These are phyloP conservation scores for Trichosporon coremiiforme DNA, from an alignment of 1,284 basidiomycete genomes.

Conservation along the genomic window DNA sequence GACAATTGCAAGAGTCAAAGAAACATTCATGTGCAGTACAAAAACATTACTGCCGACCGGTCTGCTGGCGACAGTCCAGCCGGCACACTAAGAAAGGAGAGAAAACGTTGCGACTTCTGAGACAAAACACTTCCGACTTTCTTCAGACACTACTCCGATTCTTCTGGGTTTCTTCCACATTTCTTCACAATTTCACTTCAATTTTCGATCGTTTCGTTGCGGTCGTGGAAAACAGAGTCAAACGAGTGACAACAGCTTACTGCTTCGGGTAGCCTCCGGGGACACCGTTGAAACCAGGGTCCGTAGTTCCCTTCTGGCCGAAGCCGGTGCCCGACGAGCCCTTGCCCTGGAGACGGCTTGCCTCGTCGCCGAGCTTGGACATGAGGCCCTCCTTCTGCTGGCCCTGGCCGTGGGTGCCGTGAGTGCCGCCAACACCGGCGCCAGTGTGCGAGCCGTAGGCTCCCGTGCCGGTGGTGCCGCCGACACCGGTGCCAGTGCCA, in stretches of 20 bases:
- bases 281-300: constrained; percentile 10
- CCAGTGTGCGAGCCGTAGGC: constrained; percentile 9
- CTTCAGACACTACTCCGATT: neutral
- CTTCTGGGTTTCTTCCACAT: neutral
- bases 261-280: constrained; percentile 11
- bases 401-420: neutral
- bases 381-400: constrained; percentile 11
- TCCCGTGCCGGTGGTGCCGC: neutral
- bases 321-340: neutral
- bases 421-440: neutral
- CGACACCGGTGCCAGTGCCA: neutral
- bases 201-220: neutral
- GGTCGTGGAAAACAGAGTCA: neutral
- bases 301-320: neutral
- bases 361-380: constrained; percentile 15
- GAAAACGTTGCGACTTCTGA: constrained; percentile 6
- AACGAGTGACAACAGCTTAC: neutral
- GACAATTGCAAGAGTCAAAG: neutral
- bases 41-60: constrained; percentile 7
- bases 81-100: constrained; percentile 5
- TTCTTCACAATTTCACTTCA: neutral
- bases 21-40: constrained; percentile 7
- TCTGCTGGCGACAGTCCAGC: neutral
- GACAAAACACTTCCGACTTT: neutral
- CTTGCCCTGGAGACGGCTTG: constrained; percentile 13